Conservation (phyloP, 257 asterid species). For the Nicotiana knightiana region DNA sequence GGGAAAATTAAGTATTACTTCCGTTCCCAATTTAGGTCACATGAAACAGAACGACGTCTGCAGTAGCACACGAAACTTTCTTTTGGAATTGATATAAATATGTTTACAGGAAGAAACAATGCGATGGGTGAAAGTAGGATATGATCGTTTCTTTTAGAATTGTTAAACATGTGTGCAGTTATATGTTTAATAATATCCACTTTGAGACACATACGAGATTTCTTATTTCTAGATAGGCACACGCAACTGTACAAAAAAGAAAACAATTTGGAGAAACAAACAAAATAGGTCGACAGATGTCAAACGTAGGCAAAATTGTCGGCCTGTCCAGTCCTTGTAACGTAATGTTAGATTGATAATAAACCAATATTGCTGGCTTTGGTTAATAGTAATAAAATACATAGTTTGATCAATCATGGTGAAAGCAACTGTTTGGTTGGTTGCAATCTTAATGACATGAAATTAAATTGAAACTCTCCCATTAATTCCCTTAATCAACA, state of each 20-base stretch:
- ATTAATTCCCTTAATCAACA: neutral
- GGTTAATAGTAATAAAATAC: neutral
- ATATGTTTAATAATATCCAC: neutral
- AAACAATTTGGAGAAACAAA: neutral
- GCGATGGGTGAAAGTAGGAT: neutral
- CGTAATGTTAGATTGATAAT: neutral
- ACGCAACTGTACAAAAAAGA: slow-evolving; percentile 2
- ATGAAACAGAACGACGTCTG: too few relatives aligned
- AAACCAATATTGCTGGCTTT: neutral
- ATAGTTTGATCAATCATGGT: slow-evolving; percentile 2
- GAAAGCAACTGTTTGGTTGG: neutral
- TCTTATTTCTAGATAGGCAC: neutral
- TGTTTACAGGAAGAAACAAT: neutral
- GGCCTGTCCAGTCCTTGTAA: slow-evolving; percentile 9
- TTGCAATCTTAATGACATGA: neutral
- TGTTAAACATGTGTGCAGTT: neutral
- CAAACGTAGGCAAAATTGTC: slow-evolving; percentile 10
- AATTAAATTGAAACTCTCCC: neutral
- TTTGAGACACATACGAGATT: neutral
- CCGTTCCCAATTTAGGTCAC: too few relatives aligned
- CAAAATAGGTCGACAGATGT: slow-evolving; percentile 10
- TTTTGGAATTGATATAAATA: slow-evolving; percentile 8
- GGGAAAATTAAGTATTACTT: too few relatives aligned
- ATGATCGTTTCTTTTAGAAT: neutral
- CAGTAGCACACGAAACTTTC: too few relatives aligned